phyloP scores from a whole-genome alignment of 2,329 filamentous ascomycete genomes.

The Colletotrichum eremochloae region DNA sequence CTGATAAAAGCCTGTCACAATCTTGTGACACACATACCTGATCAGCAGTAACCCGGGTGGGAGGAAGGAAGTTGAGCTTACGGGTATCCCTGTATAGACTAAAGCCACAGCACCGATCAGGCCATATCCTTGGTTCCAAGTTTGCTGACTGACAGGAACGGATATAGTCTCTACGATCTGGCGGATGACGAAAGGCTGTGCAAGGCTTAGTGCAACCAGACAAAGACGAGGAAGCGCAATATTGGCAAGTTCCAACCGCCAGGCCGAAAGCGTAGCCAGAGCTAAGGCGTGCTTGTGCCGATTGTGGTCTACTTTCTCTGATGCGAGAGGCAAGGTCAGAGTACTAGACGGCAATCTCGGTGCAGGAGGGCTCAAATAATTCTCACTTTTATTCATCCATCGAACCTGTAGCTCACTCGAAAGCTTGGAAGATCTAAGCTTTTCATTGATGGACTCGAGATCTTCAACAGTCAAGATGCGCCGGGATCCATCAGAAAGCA shows the following conservation, averaged over 20 bases:
- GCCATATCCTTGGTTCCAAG: conserved; percentile 24
- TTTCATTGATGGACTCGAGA: conserved; percentile 27
- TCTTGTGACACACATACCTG: conserved; percentile 21
- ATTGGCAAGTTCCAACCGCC: conserved; percentile 23
- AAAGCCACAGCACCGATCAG: conserved; percentile 23
- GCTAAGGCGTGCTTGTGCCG: conserved; percentile 22
- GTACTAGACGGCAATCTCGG: conserved; percentile 13
- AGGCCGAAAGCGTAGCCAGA: conserved; percentile 23
- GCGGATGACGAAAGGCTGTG: conserved; percentile 22
- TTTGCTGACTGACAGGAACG: conserved; percentile 18
- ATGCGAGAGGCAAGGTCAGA: conserved; percentile 18
- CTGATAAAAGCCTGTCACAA: conserved; percentile 43
- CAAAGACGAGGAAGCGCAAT: conserved; percentile 26
- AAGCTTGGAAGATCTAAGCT: conserved; percentile 23
- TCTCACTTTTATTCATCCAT: conserved; percentile 20
- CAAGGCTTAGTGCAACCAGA: conserved; percentile 23
- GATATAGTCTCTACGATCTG: conserved; percentile 24
- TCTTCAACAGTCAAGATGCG: conserved; percentile 26
- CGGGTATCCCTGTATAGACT: conserved; percentile 28
- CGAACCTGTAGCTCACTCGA: conserved; percentile 17
- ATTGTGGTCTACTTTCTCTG: conserved; percentile 24
- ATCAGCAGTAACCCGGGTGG: conserved; percentile 12
- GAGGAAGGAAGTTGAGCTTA: conserved; percentile 25
- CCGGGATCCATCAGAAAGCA: conserved; percentile 24
- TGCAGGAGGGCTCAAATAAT: conserved; percentile 16